Conservation (phyloP, 345 rosid genomes). For the Eutrema japonicum region DNA sequence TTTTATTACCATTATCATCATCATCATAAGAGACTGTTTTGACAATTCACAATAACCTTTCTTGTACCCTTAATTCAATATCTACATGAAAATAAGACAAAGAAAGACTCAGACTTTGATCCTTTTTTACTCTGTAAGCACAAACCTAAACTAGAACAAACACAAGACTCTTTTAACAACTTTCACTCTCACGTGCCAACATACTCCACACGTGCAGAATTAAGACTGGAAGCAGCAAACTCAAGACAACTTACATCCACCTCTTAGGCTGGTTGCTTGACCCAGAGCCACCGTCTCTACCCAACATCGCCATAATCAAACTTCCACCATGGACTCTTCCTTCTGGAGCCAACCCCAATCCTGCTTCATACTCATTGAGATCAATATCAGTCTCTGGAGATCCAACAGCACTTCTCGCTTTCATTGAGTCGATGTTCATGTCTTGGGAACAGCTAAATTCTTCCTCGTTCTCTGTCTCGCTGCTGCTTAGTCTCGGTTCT, state of each 20-base stretch:
- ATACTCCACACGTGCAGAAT: conserved; percentile 11
- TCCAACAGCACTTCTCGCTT: conserved; percentile 39
- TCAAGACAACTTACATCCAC: conserved; percentile 55
- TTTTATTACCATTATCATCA: conserved; percentile 26
- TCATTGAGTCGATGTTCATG: conserved; percentile 60
- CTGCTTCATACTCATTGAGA: conserved; percentile 50
- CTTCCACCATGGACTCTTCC: conserved; percentile 98
- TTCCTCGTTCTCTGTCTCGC: conserved; percentile 57
- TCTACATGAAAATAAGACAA: conserved; percentile 29
- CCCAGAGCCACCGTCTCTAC: conserved; percentile 51
- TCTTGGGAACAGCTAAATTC: conserved; percentile 53
- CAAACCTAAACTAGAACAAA: conserved; percentile 30
- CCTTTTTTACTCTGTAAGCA: conserved; percentile 28
- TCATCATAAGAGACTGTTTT: conserved; percentile 33
- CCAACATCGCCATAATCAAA: conserved; percentile 73
- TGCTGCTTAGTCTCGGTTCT: conserved; percentile 49
- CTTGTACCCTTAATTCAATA: conserved; percentile 38
- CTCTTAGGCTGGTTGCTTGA: conserved; percentile 46
- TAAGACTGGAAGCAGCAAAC: conserved; percentile 26
- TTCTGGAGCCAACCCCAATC: conserved; percentile 58
- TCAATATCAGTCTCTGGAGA: conserved; percentile 49
- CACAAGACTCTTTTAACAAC: conserved; percentile 16
- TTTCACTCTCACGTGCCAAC: conserved; percentile 27
- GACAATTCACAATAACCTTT: conserved; percentile 29
- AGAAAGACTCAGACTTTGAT: neutral